These are phyloP conservation scores for Gymnopilus dilepis DNA, from an alignment of 768 basidiomycete genomes.

Conservation along the genomic window DNA sequence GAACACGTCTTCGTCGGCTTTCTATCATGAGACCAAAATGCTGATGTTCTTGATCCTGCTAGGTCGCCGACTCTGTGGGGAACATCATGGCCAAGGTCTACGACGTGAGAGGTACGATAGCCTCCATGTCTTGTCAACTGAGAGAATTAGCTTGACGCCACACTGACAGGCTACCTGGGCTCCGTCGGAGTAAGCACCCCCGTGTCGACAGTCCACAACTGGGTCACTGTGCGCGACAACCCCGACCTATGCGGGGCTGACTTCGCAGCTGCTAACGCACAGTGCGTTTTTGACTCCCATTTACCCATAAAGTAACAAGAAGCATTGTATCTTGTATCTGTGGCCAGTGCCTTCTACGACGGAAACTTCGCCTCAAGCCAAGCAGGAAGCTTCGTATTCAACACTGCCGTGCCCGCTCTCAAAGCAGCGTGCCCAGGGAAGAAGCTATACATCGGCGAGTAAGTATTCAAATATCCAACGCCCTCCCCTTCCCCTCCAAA, in stretches of 20 bases:
- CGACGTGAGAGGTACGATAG: conserved; percentile 40
- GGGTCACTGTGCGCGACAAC: conserved; percentile 42
- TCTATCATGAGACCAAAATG: no score
- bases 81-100: conserved; percentile 46
- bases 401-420: conserved; percentile 45
- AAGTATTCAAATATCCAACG: conserved; percentile 12
- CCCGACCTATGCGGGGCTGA: conserved; percentile 41
- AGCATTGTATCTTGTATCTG: background rate
- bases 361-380: conserved; percentile 32
- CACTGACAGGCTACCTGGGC: conserved; percentile 38
- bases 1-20: background rate
- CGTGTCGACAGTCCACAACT: conserved; percentile 46
- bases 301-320: background rate
- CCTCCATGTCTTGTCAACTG: background rate
- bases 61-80: conserved; percentile 35
- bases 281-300: conserved; percentile 34
- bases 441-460: conserved; percentile 47
- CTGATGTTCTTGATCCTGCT: background rate
- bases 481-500: background rate
- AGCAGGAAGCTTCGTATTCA: conserved; percentile 43
- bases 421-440: conserved; percentile 43
- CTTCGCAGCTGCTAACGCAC: conserved; percentile 47
- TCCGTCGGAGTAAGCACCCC: conserved; percentile 42
- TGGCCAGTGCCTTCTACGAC: conserved; percentile 3
- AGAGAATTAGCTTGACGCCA: background rate